Evolutionary conservation across 805 yeast genomes (phyloP).

Genomic region (Lipomyces starkeyi): DNA sequence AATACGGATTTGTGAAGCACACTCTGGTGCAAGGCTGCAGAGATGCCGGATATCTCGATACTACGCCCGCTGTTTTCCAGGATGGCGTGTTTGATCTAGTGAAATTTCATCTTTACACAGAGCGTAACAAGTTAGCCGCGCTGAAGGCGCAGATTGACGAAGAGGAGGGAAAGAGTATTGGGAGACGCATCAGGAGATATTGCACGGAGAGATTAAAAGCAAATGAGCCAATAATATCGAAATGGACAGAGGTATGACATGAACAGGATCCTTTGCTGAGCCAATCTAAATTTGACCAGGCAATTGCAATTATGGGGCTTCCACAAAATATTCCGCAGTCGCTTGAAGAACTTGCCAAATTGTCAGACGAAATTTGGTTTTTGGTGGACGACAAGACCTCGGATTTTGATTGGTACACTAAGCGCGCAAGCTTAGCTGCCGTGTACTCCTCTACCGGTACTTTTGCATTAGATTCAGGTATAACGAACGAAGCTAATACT

Average conservation of each 20-base stretch:
- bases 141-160: slow-evolving; percentile 37
- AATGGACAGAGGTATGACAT: slow-evolving; percentile 46
- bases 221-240: slow-evolving; percentile 55
- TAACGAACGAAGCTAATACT: background rate
- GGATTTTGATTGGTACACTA: slow-evolving; percentile 93
- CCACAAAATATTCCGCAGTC: slow-evolving; percentile 68
- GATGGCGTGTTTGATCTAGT: slow-evolving; percentile 59
- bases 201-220: slow-evolving; percentile 54
- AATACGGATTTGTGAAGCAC: slow-evolving; percentile 56
- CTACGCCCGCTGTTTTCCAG: slow-evolving; percentile 52
- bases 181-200: slow-evolving; percentile 50
- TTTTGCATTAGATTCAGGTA: background rate
- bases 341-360: slow-evolving; percentile 68
- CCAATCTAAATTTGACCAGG: slow-evolving; percentile 42
- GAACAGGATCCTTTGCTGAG: background rate
- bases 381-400: slow-evolving; percentile 77
- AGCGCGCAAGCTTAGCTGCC: slow-evolving; percentile 71
- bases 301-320: slow-evolving; percentile 64
- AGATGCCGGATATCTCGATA: slow-evolving; percentile 57
- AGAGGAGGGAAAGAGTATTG: slow-evolving; percentile 52
- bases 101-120: slow-evolving; percentile 59
- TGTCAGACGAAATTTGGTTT: slow-evolving; percentile 83
- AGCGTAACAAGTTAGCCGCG: slow-evolving; percentile 44
- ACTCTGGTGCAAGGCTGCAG: slow-evolving; percentile 59
- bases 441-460: slow-evolving; percentile 61